Conservation (phyloP, 2,329 filamentous ascomycete species). For the Microdochium paspali region DNA sequence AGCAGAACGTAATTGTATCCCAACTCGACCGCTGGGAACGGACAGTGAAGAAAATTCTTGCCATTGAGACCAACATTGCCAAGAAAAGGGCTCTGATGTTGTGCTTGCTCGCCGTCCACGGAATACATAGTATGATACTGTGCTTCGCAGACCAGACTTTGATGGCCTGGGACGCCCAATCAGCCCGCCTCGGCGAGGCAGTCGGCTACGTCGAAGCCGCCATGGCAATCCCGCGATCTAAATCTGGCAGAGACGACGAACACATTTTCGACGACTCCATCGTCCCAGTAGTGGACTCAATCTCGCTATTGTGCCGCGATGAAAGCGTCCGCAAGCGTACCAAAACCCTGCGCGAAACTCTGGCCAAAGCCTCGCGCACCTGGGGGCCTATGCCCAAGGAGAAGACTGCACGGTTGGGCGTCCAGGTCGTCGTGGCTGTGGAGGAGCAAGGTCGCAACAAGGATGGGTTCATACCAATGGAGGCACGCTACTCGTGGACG, state of each 20-base stretch:
- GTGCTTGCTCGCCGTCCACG: not conserved
- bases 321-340: not conserved
- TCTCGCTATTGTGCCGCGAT: not conserved
- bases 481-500: not conserved
- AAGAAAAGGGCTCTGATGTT: not conserved
- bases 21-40: not conserved
- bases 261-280: not conserved
- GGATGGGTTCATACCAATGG: not conserved
- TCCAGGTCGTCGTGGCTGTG: not conserved
- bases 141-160: not conserved
- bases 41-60: not conserved
- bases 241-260: not conserved
- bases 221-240: not conserved
- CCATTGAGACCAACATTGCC: not conserved
- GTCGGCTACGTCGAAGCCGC: not conserved
- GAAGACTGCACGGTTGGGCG: not conserved
- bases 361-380: not conserved
- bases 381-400: not conserved
- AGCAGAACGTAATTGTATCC: not conserved
- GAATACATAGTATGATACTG: not conserved
- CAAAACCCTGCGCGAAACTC: not conserved
- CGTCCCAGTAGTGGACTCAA: not conserved
- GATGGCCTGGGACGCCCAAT: not conserved
- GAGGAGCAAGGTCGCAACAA: not conserved
- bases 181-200: not conserved